phyloP scores from a whole-genome alignment of 2,329 filamentous ascomycete genomes.

The Alternaria burnsii region DNA sequence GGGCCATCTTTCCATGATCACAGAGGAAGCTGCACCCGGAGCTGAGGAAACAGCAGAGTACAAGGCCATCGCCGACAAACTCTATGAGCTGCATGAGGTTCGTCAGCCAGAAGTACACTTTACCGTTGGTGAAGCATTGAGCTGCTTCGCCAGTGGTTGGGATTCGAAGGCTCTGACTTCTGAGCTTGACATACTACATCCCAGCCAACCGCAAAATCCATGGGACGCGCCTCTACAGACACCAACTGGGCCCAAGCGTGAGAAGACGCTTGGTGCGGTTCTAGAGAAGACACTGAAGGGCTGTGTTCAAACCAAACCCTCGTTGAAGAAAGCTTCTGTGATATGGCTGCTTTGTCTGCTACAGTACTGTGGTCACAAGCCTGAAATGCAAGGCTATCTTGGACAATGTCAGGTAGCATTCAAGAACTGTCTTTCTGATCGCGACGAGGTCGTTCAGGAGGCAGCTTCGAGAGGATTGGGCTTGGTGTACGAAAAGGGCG shows the following conservation, averaged over 20 bases:
- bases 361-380: slow-evolving; percentile 85
- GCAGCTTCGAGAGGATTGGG: slow-evolving; percentile 89
- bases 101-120: slow-evolving; percentile 90
- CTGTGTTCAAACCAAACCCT: slow-evolving; percentile 85
- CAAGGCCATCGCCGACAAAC: slow-evolving; percentile 67
- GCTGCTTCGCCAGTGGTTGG: slow-evolving; percentile 81
- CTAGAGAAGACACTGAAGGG: slow-evolving; percentile 78
- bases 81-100: slow-evolving; percentile 83
- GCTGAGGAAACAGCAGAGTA: slow-evolving; percentile 52
- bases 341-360: slow-evolving; percentile 95
- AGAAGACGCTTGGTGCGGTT: slow-evolving; percentile 61
- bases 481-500: slow-evolving; percentile 93
- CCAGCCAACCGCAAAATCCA: slow-evolving; percentile 46
- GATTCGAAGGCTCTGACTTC: slow-evolving; percentile 79
- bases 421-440: slow-evolving; percentile 83
- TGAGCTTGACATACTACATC: slow-evolving; percentile 75
- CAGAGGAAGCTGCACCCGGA: slow-evolving; percentile 52
- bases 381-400: slow-evolving; percentile 75
- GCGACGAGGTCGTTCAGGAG: slow-evolving; percentile 95
- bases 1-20: slow-evolving; percentile 75
- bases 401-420: slow-evolving; percentile 86
- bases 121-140: slow-evolving; percentile 86
- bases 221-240: slow-evolving; percentile 43
- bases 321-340: slow-evolving; percentile 87
- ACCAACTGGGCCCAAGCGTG: slow-evolving; percentile 43